A percentile compares a stretch with the other conserved stretches of the same genome.
phyloP scores from a whole-genome alignment of 2,329 filamentous ascomycete genomes.

The Neopestalotiopsis clavispora region DNA sequence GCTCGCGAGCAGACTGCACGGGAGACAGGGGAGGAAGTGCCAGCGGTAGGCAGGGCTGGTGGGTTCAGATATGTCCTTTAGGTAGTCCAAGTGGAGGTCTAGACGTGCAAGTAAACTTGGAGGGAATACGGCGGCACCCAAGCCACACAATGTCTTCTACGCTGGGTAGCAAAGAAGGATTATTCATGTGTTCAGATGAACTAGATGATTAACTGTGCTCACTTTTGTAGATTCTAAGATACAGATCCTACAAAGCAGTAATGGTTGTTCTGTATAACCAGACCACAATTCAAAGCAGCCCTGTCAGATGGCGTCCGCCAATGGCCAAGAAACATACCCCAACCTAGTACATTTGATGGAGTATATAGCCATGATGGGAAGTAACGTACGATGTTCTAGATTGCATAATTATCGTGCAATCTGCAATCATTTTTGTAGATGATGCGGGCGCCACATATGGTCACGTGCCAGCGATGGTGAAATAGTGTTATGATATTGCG shows the following conservation, averaged over 20 bases:
- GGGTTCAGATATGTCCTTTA: constrained; percentile 39
- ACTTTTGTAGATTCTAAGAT: too few species aligned
- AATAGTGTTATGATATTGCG: constrained; percentile 21
- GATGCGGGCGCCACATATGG: constrained; percentile 2
- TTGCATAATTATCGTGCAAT: not conserved
- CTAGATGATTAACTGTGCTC: too few species aligned
- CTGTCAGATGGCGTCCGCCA: too few species aligned
- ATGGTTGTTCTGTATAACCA: too few species aligned
- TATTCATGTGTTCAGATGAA: too few species aligned
- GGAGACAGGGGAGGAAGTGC: constrained; percentile 20
- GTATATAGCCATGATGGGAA: too few species aligned
- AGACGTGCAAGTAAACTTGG: not conserved
- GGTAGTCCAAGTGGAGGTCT: not conserved
- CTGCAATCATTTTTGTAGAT: not conserved
- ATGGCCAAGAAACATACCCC: too few species aligned
- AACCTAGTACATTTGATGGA: too few species aligned
- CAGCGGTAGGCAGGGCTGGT: constrained; percentile 21
- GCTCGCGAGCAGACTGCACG: constrained; percentile 26
- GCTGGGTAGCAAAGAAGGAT: too few species aligned
- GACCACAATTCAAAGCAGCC: too few species aligned
- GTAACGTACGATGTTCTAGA: not conserved
- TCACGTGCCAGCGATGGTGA: constrained; percentile 25
- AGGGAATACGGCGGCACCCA: not conserved
- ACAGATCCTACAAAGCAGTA: too few species aligned
- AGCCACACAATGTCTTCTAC: not conserved